These are phyloP conservation scores for Solanum megistacrolobum DNA, from an alignment of 257 asterid species.

Conservation along the genomic window DNA sequence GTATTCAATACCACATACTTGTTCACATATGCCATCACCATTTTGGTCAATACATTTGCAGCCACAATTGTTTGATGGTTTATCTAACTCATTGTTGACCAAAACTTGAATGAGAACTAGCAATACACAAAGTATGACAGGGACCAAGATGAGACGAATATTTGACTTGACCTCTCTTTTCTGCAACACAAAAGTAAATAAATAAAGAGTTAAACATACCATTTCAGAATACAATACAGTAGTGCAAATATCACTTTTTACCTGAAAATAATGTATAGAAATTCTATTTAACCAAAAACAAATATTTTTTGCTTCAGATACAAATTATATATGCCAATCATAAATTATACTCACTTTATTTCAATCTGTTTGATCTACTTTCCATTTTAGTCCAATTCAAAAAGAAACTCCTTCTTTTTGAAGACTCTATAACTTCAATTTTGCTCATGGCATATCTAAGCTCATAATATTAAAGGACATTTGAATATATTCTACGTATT, in stretches of 20 bases:
- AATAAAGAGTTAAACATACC: neutral
- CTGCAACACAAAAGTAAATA: constrained; percentile 30
- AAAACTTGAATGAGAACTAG: constrained; percentile 61
- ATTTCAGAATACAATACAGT: neutral
- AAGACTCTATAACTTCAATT: neutral
- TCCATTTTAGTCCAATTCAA: neutral
- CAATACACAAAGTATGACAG: constrained; percentile 54
- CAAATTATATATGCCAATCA: neutral
- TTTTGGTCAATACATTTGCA: constrained; percentile 69
- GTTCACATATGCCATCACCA: constrained; percentile 73
- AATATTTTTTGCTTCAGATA: neutral
- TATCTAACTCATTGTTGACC: constrained; percentile 63
- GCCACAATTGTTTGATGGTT: constrained; percentile 74
- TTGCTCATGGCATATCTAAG: neutral
- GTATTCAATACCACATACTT: constrained; percentile 76
- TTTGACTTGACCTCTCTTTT: constrained; percentile 61
- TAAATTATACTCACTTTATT: neutral
- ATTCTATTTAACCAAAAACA: neutral
- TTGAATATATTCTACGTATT: neutral
- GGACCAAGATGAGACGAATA: constrained; percentile 49
- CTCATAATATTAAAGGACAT: neutral
- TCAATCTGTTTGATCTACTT: neutral
- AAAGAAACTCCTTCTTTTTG: neutral
- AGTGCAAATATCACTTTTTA: neutral
- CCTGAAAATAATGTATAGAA: neutral